A percentile compares a stretch with the other conserved stretches of the same genome.
Evolutionary conservation across 306 rosid species (phyloP).

Genomic region (Cucumis hystrix): DNA sequence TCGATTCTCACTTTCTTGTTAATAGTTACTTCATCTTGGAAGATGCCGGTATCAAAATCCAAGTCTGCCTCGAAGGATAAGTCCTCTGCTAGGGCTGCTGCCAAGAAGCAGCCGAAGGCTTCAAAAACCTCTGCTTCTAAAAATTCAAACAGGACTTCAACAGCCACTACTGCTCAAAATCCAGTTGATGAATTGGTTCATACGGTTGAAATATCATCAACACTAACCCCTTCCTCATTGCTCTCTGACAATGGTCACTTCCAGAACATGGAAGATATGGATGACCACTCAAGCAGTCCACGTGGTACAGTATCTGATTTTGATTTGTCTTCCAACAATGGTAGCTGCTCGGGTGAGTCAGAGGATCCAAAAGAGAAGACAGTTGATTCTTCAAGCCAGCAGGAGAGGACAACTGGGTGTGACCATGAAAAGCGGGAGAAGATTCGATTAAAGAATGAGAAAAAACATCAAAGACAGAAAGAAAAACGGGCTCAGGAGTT

Average conservation of each 20-base stretch:
- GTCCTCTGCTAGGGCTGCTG: slow-evolving; percentile 28
- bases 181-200: slow-evolving; percentile 79
- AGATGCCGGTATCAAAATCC: slow-evolving; percentile 75
- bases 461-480: slow-evolving; percentile 93
- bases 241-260: slow-evolving; percentile 64
- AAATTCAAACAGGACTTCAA: slow-evolving; percentile 39
- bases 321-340: slow-evolving; percentile 93
- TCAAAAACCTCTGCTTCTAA: slow-evolving; percentile 48
- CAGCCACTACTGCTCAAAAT: slow-evolving; percentile 82
- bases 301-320: slow-evolving; percentile 50
- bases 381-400: slow-evolving; percentile 34
- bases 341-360: slow-evolving; percentile 98
- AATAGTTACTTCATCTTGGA: slow-evolving; percentile 12
- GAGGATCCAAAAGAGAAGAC: slow-evolving; percentile 85
- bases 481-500: slow-evolving; percentile 94
- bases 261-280: slow-evolving; percentile 83
- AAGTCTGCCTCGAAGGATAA: slow-evolving; percentile 77
- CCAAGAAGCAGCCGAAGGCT: slow-evolving; percentile 59
- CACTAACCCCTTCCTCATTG: slow-evolving; percentile 40
- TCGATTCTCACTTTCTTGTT: slow-evolving; percentile 15
- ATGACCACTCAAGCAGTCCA: slow-evolving; percentile 63
- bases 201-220: slow-evolving; percentile 48
- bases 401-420: slow-evolving; percentile 68
- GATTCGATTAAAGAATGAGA: slow-evolving; percentile 90
- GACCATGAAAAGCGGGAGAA: slow-evolving; percentile 91